phyloP scores from a whole-genome alignment of 2,329 filamentous ascomycete species.

The Fusarium clavum region DNA sequence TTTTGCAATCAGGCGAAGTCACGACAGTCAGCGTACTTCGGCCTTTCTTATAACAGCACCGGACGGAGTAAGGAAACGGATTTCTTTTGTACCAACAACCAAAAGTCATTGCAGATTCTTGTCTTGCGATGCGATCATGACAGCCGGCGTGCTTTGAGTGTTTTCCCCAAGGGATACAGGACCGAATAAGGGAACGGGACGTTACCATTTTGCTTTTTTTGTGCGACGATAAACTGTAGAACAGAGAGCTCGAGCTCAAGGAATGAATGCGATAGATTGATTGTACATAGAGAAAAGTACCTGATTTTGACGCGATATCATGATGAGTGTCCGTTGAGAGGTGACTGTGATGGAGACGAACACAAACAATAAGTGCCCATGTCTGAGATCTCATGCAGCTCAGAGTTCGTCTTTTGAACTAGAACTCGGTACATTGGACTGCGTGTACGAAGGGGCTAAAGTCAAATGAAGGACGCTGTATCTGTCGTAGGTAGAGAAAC shows the following conservation, averaged over 20 bases:
- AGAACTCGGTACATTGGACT: too few relatives aligned
- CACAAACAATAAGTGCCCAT: accelerated
- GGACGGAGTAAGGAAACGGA: background rate
- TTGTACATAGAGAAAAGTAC: background rate
- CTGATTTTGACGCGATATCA: background rate
- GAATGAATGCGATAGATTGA: background rate
- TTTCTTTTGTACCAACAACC: background rate
- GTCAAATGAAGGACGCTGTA: background rate
- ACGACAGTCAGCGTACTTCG: background rate
- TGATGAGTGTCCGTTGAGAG: background rate
- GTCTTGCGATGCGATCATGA: background rate
- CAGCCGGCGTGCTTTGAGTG: background rate
- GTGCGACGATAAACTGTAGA: background rate
- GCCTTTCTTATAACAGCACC: background rate
- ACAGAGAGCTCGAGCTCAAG: background rate
- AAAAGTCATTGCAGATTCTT: background rate
- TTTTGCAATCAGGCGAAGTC: background rate
- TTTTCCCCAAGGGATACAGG: background rate
- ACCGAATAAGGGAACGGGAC: background rate
- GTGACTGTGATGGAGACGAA: background rate
- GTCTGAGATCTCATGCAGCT: too few relatives aligned
- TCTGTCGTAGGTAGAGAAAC: background rate
- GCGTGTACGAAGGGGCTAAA: too few relatives aligned
- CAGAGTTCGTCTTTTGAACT: too few relatives aligned
- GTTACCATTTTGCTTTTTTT: background rate